Percentiles rank a stretch among this genome's conserved stretches.
phyloP scores from a whole-genome alignment of 805 yeast species.

The Grigorovia jiainica region DNA sequence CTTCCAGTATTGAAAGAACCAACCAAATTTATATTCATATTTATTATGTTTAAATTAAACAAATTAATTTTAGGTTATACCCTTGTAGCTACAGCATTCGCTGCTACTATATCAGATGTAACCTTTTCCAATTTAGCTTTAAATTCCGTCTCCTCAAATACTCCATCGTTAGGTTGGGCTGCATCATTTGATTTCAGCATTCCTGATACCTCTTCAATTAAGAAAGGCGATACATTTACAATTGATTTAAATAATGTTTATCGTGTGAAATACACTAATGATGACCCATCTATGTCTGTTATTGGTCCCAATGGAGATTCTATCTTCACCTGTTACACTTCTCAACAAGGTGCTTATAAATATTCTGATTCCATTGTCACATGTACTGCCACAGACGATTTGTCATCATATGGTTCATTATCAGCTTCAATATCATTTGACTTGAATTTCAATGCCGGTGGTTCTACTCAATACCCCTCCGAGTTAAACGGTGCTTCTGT shows the following conservation, averaged over 20 bases:
- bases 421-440: slow-evolving; percentile 25
- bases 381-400: slow-evolving; percentile 21
- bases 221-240: slow-evolving; percentile 21
- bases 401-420: slow-evolving; percentile 13
- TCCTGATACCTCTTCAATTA: slow-evolving; percentile 10
- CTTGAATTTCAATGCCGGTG: slow-evolving; percentile 30
- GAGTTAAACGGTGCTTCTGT: slow-evolving; percentile 27
- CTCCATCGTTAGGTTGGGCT: slow-evolving; percentile 29
- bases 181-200: slow-evolving; percentile 24
- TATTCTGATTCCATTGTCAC: slow-evolving; percentile 22
- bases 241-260: slow-evolving; percentile 27
- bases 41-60: neutral
- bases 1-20: neutral
- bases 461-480: slow-evolving; percentile 17
- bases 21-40: too few relatives aligned
- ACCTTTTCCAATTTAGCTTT: slow-evolving; percentile 10
- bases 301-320: slow-evolving; percentile 17
- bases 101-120: slow-evolving; percentile 9
- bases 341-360: slow-evolving; percentile 30
- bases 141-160: slow-evolving; percentile 6
- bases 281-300: slow-evolving; percentile 13
- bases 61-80: neutral
- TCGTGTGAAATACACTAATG: slow-evolving; percentile 26
- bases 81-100: slow-evolving; percentile 2
- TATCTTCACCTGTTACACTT: slow-evolving; percentile 26